A percentile compares a stretch with the other conserved stretches of the same genome.
phyloP scores from a whole-genome alignment of 495 filamentous ascomycete species.

The Podospora didyma region DNA sequence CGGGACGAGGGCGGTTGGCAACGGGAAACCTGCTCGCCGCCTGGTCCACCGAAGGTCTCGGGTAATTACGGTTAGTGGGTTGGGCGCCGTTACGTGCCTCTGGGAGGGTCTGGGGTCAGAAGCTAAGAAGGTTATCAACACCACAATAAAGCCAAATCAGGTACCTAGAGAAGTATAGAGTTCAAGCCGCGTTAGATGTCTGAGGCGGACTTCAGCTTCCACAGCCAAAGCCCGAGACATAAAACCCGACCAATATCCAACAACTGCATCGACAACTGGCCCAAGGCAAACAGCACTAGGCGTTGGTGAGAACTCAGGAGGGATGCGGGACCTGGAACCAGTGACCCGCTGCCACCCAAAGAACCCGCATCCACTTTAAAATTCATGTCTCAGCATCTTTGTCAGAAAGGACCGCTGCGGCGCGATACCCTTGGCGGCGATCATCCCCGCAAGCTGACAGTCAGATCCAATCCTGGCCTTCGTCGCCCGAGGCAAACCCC shows the following conservation, averaged over 20 bases:
- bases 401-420: constrained; percentile 7
- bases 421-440: constrained; percentile 15
- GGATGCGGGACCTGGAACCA: too few species aligned
- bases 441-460: constrained; percentile 2
- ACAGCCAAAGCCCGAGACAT: too few species aligned
- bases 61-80: constrained; percentile 11
- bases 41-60: constrained; percentile 1
- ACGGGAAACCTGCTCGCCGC: constrained; percentile 8
- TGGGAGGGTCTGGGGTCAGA: not conserved
- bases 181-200: too few species aligned
- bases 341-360: not conserved
- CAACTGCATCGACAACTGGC: too few species aligned
- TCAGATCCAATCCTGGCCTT: not conserved
- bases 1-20: constrained; percentile 3
- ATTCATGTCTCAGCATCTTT: constrained; percentile 1
- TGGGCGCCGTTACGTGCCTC: not conserved
- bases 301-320: not conserved
- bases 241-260: too few species aligned
- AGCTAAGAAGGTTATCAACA: not conserved
- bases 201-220: too few species aligned
- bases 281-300: not conserved
- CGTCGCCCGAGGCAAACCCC: too few species aligned
- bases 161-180: too few species aligned
- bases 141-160: not conserved
- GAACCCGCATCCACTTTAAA: not conserved